A percentile compares a stretch with the other conserved stretches of the same genome.
These are phyloP conservation scores for Penicillium flavigenum DNA, from an alignment of 495 filamentous ascomycete genomes.

Conservation along the genomic window DNA sequence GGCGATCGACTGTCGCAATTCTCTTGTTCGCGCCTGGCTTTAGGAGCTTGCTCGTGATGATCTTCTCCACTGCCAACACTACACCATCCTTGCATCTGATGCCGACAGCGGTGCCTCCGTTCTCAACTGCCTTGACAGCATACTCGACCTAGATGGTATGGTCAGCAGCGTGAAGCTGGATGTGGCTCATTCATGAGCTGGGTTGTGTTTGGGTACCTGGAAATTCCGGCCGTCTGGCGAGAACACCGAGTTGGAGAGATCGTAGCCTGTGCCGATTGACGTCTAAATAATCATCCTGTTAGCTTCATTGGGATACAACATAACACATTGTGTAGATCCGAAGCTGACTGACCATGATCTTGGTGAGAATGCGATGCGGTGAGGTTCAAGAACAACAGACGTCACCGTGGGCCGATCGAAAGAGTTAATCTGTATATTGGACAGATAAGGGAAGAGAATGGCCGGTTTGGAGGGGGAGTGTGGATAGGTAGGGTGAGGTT, in stretches of 20 bases:
- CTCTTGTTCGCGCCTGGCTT: conserved; percentile 93
- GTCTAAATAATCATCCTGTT: conserved; percentile 56
- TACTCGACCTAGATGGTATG: conserved; percentile 73
- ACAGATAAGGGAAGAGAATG: neutral
- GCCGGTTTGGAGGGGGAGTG: conserved; percentile 4
- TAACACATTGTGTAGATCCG: neutral
- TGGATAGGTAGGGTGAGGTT: conserved; percentile 16
- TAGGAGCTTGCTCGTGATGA: conserved; percentile 90
- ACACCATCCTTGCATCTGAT: conserved; percentile 97
- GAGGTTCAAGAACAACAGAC: conserved; percentile 10
- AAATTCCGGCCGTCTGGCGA: conserved; percentile 98
- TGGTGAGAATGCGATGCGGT: conserved; percentile 14
- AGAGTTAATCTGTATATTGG: conserved; percentile 1
- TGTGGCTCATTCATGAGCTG: conserved; percentile 8
- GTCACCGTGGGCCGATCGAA: conserved; percentile 11
- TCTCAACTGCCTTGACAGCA: conserved; percentile 97
- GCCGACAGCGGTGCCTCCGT: conserved; percentile 93
- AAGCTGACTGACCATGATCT: conserved; percentile 36
- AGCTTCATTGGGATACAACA: conserved; percentile 9
- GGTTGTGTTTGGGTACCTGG: conserved; percentile 54
- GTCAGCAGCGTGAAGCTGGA: conserved; percentile 12
- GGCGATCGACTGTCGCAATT: conserved; percentile 90
- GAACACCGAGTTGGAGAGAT: conserved; percentile 98
- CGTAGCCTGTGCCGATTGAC: conserved; percentile 98
- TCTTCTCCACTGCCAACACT: conserved; percentile 93